A percentile compares a stretch with the other conserved stretches of the same genome.
These are phyloP conservation scores for Eucalyptus rudis DNA, from an alignment of 345 rosid genomes.

Conservation along the genomic window DNA sequence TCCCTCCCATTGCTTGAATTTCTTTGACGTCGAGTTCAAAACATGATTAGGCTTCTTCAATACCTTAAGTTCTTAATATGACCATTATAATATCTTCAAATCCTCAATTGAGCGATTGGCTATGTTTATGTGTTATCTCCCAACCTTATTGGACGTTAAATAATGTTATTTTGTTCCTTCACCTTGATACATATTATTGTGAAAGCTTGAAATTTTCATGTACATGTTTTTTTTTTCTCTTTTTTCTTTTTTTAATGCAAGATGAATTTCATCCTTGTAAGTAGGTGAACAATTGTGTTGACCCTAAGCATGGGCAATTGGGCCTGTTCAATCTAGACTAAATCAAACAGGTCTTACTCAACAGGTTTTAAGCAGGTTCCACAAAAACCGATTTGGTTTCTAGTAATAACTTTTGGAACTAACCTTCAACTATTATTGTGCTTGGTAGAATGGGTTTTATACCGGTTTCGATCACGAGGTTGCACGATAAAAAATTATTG, in stretches of 20 bases:
- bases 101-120: background rate
- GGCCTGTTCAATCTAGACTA: background rate
- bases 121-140: background rate
- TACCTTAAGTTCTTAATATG: background rate
- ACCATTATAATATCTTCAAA: background rate
- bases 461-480: background rate
- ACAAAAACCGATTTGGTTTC: background rate
- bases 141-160: background rate
- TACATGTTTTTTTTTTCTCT: background rate
- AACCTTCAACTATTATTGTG: background rate
- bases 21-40: background rate
- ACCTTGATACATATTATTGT: background rate
- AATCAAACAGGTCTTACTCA: background rate
- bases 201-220: background rate
- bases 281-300: background rate
- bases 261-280: background rate
- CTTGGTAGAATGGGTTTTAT: background rate
- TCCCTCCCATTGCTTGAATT: background rate
- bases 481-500: background rate
- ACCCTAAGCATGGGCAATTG: background rate
- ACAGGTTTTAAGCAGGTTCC: background rate
- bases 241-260: background rate
- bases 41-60: background rate
- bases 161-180: background rate
- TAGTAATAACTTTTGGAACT: background rate